Percentiles rank a stretch among this genome's conserved stretches.
phyloP scores from a whole-genome alignment of 2,329 filamentous ascomycete genomes.

The Pseudogymnoascus sp. region DNA sequence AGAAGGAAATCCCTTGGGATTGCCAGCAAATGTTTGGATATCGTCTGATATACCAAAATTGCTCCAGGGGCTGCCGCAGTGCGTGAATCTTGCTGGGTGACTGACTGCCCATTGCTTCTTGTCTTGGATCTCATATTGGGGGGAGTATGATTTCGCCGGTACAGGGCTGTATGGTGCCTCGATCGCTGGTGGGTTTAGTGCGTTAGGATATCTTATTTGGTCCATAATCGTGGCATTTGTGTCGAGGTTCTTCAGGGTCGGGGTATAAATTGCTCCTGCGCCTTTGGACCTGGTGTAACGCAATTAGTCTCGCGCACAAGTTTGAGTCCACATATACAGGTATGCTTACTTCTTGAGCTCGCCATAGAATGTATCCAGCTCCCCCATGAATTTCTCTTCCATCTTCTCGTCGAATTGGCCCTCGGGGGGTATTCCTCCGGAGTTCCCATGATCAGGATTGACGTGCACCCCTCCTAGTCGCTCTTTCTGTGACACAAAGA shows the following conservation, averaged over 20 bases:
- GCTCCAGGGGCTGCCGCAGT: slow-evolving; percentile 56
- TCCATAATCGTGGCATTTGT: slow-evolving; percentile 30
- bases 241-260: slow-evolving; percentile 43
- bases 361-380: slow-evolving; percentile 27
- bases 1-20: slow-evolving; percentile 50
- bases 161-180: slow-evolving; percentile 36
- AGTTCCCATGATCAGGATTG: neutral
- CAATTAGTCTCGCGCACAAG: slow-evolving; percentile 11
- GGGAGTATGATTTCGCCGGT: slow-evolving; percentile 53
- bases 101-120: slow-evolving; percentile 48
- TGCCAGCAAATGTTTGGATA: slow-evolving; percentile 55
- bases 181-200: slow-evolving; percentile 30
- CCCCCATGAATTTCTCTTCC: slow-evolving; percentile 30
- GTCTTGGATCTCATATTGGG: slow-evolving; percentile 62
- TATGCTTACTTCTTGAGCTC: slow-evolving; percentile 29
- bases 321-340: slow-evolving; percentile 18
- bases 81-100: slow-evolving; percentile 50
- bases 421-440: neutral
- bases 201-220: slow-evolving; percentile 28
- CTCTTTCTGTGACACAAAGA: neutral
- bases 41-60: slow-evolving; percentile 42
- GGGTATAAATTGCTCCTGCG: slow-evolving; percentile 49
- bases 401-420: neutral
- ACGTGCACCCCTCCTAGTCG: neutral
- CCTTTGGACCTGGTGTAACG: slow-evolving; percentile 33